Conservation (phyloP, 2,329 filamentous ascomycete species). For the Ampelomyces quisqualis region DNA sequence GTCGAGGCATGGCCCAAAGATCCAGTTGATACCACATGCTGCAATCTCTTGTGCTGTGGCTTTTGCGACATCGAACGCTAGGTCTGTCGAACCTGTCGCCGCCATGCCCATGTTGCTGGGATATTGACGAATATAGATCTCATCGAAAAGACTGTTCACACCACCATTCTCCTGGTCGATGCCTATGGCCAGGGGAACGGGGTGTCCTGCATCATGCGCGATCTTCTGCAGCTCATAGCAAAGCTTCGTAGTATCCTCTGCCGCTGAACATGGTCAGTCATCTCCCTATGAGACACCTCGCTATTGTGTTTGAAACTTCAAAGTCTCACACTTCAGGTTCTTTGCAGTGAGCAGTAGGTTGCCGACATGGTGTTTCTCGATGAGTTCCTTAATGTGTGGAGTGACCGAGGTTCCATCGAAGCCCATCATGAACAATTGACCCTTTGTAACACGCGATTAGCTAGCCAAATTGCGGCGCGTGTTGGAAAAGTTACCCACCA, state of each 20-base stretch:
- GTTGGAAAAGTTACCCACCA: slow-evolving; percentile 40
- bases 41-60: slow-evolving; percentile 90
- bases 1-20: slow-evolving; percentile 89
- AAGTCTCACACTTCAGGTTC: slow-evolving; percentile 72
- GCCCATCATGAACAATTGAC: slow-evolving; percentile 78
- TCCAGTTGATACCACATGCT: slow-evolving; percentile 93
- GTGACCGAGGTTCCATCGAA: slow-evolving; percentile 84
- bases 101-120: slow-evolving; percentile 96
- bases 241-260: slow-evolving; percentile 82
- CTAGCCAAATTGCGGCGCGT: slow-evolving; percentile 19
- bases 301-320: slow-evolving; percentile 9
- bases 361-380: slow-evolving; percentile 82
- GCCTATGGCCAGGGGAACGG: slow-evolving; percentile 83
- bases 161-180: slow-evolving; percentile 98
- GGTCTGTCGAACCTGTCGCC: slow-evolving; percentile 80
- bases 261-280: slow-evolving; percentile 60
- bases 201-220: slow-evolving; percentile 85
- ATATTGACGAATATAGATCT: slow-evolving; percentile 93
- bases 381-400: slow-evolving; percentile 76
- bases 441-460: slow-evolving; percentile 58
- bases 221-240: slow-evolving; percentile 92
- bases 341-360: slow-evolving; percentile 83
- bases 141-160: slow-evolving; percentile 94
- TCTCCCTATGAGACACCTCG: slow-evolving; percentile 6
- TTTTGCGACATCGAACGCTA: slow-evolving; percentile 88